Conservation (phyloP, 139 green algal genomes). For the Coccomyxa sp. region DNA sequence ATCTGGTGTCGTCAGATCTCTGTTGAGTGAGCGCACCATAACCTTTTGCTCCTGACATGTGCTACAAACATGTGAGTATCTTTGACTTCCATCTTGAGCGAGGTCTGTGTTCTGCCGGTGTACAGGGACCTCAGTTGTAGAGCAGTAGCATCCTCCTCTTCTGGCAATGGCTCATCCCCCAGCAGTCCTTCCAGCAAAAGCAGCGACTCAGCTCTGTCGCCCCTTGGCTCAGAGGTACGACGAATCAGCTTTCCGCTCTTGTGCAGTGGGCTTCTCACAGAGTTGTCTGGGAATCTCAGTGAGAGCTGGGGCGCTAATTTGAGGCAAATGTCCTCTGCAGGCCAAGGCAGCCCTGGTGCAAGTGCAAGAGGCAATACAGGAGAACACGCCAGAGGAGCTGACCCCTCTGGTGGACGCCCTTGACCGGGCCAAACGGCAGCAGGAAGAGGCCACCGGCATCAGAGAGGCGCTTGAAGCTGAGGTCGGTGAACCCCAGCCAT, state of each 20-base stretch:
- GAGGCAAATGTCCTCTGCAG: background rate
- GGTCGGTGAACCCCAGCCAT: background rate
- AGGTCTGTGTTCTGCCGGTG: too few relatives aligned
- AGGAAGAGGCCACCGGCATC: conserved; percentile 27
- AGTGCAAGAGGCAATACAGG: background rate
- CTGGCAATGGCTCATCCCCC: background rate
- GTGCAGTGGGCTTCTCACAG: background rate
- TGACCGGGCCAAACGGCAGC: conserved; percentile 22
- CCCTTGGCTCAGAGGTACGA: background rate
- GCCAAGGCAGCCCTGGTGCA: background rate
- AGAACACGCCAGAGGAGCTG: conserved; percentile 36
- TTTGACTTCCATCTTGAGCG: too few relatives aligned
- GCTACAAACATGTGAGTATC: too few relatives aligned
- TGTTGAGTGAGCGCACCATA: too few relatives aligned
- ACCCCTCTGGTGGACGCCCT: conserved; percentile 48
- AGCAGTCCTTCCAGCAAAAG: background rate
- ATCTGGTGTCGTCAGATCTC: too few relatives aligned
- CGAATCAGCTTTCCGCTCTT: background rate
- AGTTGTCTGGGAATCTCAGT: too few relatives aligned
- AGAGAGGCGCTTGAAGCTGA: conserved; percentile 50
- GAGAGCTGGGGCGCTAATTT: too few relatives aligned
- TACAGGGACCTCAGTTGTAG: too few relatives aligned
- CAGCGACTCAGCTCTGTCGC: background rate
- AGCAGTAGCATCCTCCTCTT: too few relatives aligned
- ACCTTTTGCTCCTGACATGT: too few relatives aligned